phyloP scores from a whole-genome alignment of 2,329 filamentous ascomycete genomes.

The Calonectria ilicicola region DNA sequence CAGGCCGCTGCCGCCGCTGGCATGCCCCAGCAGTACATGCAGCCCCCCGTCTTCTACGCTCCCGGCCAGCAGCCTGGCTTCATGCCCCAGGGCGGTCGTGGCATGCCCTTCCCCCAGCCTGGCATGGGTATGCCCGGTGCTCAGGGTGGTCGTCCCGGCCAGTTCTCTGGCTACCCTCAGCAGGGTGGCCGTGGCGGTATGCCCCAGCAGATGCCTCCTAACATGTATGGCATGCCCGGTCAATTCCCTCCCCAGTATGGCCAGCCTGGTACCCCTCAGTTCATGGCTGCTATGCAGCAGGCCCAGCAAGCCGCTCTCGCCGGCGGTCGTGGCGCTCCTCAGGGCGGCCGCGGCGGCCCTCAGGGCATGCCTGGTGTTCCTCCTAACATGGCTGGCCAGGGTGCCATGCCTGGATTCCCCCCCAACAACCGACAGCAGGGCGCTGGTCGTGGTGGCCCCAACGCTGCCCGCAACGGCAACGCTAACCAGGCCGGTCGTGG shows the following conservation, averaged over 20 bases:
- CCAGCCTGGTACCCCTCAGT: slow-evolving; percentile 83
- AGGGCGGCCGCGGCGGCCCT: slow-evolving; percentile 73
- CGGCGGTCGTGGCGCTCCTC: slow-evolving; percentile 73
- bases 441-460: slow-evolving; percentile 59
- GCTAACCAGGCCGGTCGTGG: slow-evolving; percentile 62
- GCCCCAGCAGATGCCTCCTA: slow-evolving; percentile 88
- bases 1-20: slow-evolving; percentile 92
- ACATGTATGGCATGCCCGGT: slow-evolving; percentile 84
- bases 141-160: slow-evolving; percentile 85
- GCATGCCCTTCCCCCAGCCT: slow-evolving; percentile 74
- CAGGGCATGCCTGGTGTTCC: slow-evolving; percentile 78
- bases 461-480: slow-evolving; percentile 58
- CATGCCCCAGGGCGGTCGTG: slow-evolving; percentile 73
- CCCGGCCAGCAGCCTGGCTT: slow-evolving; percentile 82
- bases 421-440: slow-evolving; percentile 67
- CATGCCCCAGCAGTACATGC: slow-evolving; percentile 90
- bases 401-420: slow-evolving; percentile 68
- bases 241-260: slow-evolving; percentile 86
- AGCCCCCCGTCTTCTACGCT: slow-evolving; percentile 91
- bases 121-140: slow-evolving; percentile 76
- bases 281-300: slow-evolving; percentile 86
- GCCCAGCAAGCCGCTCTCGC: slow-evolving; percentile 71
- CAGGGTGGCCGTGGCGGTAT: slow-evolving; percentile 89
- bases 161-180: slow-evolving; percentile 88
- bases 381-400: slow-evolving; percentile 67